Evolutionary conservation across 257 asterid genomes (phyloP).

Genomic region (Gynochthodes officinalis): DNA sequence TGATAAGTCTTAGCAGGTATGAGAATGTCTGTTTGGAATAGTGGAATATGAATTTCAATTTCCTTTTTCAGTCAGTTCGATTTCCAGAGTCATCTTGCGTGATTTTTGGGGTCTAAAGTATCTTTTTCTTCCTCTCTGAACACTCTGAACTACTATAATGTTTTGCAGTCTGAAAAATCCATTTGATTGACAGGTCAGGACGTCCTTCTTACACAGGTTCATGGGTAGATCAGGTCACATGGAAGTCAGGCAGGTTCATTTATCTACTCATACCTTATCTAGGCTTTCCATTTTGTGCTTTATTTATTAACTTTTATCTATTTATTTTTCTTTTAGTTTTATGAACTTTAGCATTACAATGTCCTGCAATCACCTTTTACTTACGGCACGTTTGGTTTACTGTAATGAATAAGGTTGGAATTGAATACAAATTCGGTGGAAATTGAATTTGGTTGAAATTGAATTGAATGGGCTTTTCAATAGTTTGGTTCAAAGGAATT

Average conservation of each 20-base stretch:
- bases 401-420: no score
- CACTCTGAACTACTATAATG: slow-evolving; percentile 3
- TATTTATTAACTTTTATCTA: neutral
- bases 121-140: neutral
- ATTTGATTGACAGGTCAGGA: slow-evolving; percentile 58
- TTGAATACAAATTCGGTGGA: no score
- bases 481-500: no score
- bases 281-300: neutral
- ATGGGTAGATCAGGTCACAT: slow-evolving; percentile 94
- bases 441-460: no score
- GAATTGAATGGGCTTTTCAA: no score
- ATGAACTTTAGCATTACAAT: neutral
- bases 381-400: no score
- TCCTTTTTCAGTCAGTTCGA: neutral
- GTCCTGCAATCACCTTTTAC: neutral
- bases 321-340: neutral
- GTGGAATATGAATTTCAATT: slow-evolving; percentile 21
- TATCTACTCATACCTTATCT: slow-evolving; percentile 19
- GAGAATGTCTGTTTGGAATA: slow-evolving; percentile 20
- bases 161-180: slow-evolving; percentile 18
- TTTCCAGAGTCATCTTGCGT: neutral
- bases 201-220: slow-evolving; percentile 66
- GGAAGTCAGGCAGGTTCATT: slow-evolving; percentile 80
- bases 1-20: slow-evolving; percentile 95
- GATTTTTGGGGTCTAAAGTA: slow-evolving; percentile 7